Evolutionary conservation across 768 basidiomycete species (phyloP).

Genomic region (Ramaria rubella): DNA sequence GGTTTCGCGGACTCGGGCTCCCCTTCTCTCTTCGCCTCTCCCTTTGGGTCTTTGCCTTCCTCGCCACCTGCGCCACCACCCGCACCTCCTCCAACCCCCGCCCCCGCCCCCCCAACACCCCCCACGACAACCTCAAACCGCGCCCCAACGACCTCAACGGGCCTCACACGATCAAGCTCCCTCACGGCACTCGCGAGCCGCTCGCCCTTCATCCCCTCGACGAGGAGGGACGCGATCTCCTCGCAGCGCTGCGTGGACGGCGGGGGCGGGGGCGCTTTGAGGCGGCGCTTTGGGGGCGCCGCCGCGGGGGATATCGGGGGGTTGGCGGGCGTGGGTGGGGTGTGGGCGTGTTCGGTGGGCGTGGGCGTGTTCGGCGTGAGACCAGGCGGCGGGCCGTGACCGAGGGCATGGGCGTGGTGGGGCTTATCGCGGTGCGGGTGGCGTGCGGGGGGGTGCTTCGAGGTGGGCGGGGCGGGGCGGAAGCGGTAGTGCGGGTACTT

Average conservation of each 20-base stretch:
- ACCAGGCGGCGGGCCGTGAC: conserved; percentile 29
- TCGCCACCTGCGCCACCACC: conserved; percentile 9
- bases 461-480: conserved; percentile 49
- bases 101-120: conserved; percentile 22
- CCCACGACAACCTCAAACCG: conserved; percentile 6
- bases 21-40: background rate
- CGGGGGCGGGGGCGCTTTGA: conserved; percentile 36
- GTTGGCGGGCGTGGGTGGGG: background rate
- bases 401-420: conserved; percentile 34
- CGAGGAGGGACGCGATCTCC: conserved; percentile 62
- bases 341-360: conserved; percentile 19
- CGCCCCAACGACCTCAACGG: background rate
- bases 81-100: too few species aligned
- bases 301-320: too few species aligned
- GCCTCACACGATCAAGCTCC: conserved; percentile 41
- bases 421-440: conserved; percentile 26
- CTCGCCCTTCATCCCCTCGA: conserved; percentile 57
- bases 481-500: conserved; percentile 82
- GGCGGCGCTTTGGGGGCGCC: conserved; percentile 32
- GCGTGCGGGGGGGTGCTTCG: conserved; percentile 44
- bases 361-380: conserved; percentile 40
- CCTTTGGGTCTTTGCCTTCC: conserved; percentile 9
- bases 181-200: conserved; percentile 57
- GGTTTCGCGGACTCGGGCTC: too few species aligned
- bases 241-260: conserved; percentile 43